A percentile compares a stretch with the other conserved stretches of the same genome.
Conservation (phyloP, 2,329 filamentous ascomycete species). For the Monosporascus sp. region DNA sequence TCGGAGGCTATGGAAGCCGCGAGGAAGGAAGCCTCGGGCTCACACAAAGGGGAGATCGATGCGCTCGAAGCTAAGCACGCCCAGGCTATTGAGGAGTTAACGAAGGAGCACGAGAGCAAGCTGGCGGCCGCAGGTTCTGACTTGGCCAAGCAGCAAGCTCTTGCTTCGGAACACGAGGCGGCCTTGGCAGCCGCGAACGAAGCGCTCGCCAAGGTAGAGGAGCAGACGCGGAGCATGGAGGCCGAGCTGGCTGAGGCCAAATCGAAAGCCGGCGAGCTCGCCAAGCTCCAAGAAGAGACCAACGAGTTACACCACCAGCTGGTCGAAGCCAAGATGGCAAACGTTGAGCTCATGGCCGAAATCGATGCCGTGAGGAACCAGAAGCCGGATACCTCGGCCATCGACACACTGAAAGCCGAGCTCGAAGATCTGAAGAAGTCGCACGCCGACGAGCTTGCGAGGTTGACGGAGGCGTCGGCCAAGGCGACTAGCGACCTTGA, state of each 20-base stretch:
- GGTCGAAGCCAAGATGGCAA: slow-evolving; percentile 55
- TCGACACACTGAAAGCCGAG: slow-evolving; percentile 47
- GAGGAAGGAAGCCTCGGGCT: slow-evolving; percentile 31
- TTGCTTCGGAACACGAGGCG: slow-evolving; percentile 26
- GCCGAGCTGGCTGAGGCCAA: slow-evolving; percentile 31
- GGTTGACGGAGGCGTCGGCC: slow-evolving; percentile 19
- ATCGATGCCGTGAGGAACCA: slow-evolving; percentile 53
- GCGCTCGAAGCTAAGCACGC: slow-evolving; percentile 37
- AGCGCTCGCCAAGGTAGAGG: slow-evolving; percentile 24
- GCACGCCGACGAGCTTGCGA: slow-evolving; percentile 39
- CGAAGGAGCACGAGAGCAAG: slow-evolving; percentile 27
- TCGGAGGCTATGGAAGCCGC: slow-evolving; percentile 38
- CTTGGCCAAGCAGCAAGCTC: slow-evolving; percentile 25
- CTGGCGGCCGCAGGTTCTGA: slow-evolving; percentile 20
- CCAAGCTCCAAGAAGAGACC: slow-evolving; percentile 42
- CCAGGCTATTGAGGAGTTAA: slow-evolving; percentile 42
- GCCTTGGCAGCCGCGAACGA: slow-evolving; percentile 30
- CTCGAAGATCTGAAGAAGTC: slow-evolving; percentile 43
- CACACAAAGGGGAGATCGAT: slow-evolving; percentile 13
- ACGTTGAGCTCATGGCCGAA: slow-evolving; percentile 54
- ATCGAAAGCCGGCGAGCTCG: slow-evolving; percentile 31
- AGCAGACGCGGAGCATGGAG: slow-evolving; percentile 25
- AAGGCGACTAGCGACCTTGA: slow-evolving; percentile 19
- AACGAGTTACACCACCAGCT: slow-evolving; percentile 48
- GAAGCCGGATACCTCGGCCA: slow-evolving; percentile 51